A percentile compares a stretch with the other conserved stretches of the same genome.
These are phyloP conservation scores for Xylaria palmicola DNA, from an alignment of 495 filamentous ascomycete genomes.

Conservation along the genomic window DNA sequence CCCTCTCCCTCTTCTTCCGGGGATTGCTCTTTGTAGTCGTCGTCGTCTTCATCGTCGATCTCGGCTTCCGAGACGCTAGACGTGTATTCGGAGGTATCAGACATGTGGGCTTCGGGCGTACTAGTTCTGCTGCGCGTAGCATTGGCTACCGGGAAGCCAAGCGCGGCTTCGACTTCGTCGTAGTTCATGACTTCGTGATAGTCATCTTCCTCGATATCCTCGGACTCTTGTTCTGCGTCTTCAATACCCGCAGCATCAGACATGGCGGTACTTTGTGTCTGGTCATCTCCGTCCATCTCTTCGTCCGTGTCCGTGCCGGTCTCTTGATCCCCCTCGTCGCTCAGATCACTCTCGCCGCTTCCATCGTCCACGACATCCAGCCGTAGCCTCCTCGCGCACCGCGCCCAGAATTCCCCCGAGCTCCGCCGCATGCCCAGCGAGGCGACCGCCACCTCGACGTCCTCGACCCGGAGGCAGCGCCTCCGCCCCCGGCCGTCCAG, in stretches of 20 bases:
- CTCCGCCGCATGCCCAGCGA: conserved; percentile 50
- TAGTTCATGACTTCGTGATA: conserved; percentile 40
- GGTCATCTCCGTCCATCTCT: conserved; percentile 17
- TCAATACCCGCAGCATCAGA: neutral
- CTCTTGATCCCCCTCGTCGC: conserved; percentile 24
- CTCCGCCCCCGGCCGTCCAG: conserved; percentile 29
- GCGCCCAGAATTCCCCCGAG: conserved; percentile 57
- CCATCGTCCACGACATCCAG: conserved; percentile 54
- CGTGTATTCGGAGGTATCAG: neutral
- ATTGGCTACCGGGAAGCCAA: conserved; percentile 29
- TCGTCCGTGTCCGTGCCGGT: conserved; percentile 14
- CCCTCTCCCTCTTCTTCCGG: conserved; percentile 21
- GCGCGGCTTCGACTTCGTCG: conserved; percentile 54
- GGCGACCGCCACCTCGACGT: conserved; percentile 66
- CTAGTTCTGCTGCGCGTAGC: conserved; percentile 7
- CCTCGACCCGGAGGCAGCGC: conserved; percentile 49
- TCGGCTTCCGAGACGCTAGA: neutral
- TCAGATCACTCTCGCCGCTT: conserved; percentile 21
- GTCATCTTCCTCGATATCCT: conserved; percentile 16
- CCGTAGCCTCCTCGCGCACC: conserved; percentile 56
- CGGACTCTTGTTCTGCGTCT: conserved; percentile 20
- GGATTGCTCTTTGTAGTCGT: conserved; percentile 6
- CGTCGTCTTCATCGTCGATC: conserved; percentile 20
- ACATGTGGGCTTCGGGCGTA: neutral
- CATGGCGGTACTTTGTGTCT: neutral